Evolutionary conservation across 2,329 filamentous ascomycete species (phyloP).

Genomic region (Aspergillus intermedius): DNA sequence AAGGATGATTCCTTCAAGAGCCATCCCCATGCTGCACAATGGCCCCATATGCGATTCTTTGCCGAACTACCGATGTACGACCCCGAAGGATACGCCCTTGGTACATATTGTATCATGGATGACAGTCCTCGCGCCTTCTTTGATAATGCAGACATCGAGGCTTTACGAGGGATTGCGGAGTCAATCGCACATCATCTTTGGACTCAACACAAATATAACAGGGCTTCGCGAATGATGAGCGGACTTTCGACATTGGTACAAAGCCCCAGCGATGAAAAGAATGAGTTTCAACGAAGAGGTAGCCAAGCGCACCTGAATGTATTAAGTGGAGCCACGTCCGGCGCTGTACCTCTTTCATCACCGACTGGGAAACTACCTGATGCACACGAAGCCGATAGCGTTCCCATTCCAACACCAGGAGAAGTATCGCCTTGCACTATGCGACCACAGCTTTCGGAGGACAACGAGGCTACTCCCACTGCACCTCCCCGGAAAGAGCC

Average conservation of each 20-base stretch:
- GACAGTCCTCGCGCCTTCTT: constrained; percentile 46
- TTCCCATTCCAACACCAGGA: background rate
- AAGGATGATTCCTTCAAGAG: constrained; percentile 29
- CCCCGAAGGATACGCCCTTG: constrained; percentile 50
- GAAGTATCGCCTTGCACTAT: background rate
- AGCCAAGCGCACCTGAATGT: background rate
- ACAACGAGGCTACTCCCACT: background rate
- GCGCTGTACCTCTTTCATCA: background rate
- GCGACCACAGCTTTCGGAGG: background rate
- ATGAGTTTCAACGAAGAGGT: background rate
- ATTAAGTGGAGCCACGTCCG: background rate
- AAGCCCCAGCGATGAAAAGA: background rate
- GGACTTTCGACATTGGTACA: constrained; percentile 42
- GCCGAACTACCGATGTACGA: constrained; percentile 56
- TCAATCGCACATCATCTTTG: constrained; percentile 52
- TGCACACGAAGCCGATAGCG: background rate
- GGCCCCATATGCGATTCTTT: constrained; percentile 43
- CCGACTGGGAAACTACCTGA: background rate
- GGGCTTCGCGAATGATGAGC: constrained; percentile 50
- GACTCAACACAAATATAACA: constrained; percentile 45
- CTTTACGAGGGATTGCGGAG: constrained; percentile 50
- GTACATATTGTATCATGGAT: constrained; percentile 54
- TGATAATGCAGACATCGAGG: constrained; percentile 25
- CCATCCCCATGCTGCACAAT: constrained; percentile 26
- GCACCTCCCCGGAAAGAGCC: background rate